These are phyloP conservation scores for Fusarium sp. DNA, from an alignment of 2,329 filamentous ascomycete species.

Conservation along the genomic window DNA sequence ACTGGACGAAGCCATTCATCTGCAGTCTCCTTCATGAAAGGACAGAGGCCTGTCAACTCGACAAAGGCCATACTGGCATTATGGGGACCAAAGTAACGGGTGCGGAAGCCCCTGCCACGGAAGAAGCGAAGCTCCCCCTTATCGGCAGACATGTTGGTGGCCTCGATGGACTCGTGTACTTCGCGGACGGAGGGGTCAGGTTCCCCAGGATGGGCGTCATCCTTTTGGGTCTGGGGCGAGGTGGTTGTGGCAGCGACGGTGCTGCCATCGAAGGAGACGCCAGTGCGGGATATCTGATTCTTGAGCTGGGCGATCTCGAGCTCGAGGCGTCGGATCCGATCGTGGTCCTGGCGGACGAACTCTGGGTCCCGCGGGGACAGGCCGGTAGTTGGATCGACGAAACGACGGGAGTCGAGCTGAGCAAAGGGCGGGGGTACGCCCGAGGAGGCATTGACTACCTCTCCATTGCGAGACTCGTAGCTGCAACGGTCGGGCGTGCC, in stretches of 20 bases:
- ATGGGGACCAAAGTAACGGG: slow-evolving; percentile 70
- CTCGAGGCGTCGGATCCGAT: slow-evolving; percentile 70
- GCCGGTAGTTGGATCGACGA: slow-evolving; percentile 46
- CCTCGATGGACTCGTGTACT: slow-evolving; percentile 56
- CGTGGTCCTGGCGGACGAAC: slow-evolving; percentile 61
- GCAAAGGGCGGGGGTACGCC: slow-evolving; percentile 58
- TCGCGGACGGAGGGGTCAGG: slow-evolving; percentile 50
- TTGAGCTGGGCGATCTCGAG: slow-evolving; percentile 70
- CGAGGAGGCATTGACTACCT: slow-evolving; percentile 61
- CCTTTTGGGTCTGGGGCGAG: slow-evolving; percentile 61
- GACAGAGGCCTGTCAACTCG: slow-evolving; percentile 67
- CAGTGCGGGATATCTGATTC: slow-evolving; percentile 60
- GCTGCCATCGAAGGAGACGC: slow-evolving; percentile 62
- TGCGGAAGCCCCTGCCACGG: slow-evolving; percentile 69
- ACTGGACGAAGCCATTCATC: slow-evolving; percentile 71
- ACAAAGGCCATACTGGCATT: slow-evolving; percentile 71
- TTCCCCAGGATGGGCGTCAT: slow-evolving; percentile 51
- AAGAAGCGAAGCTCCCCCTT: slow-evolving; percentile 69
- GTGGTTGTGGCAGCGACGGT: slow-evolving; percentile 59
- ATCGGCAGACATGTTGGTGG: slow-evolving; percentile 55
- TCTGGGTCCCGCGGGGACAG: slow-evolving; percentile 52
- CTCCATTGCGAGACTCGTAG: slow-evolving; percentile 68
- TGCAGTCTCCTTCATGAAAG: slow-evolving; percentile 72
- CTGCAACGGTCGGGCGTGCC: slow-evolving; percentile 70
- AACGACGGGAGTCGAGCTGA: slow-evolving; percentile 55